Percentiles rank a stretch among this genome's conserved stretches.
These are phyloP conservation scores for Daldinia loculata DNA, from an alignment of 495 filamentous ascomycete genomes.

Conservation along the genomic window DNA sequence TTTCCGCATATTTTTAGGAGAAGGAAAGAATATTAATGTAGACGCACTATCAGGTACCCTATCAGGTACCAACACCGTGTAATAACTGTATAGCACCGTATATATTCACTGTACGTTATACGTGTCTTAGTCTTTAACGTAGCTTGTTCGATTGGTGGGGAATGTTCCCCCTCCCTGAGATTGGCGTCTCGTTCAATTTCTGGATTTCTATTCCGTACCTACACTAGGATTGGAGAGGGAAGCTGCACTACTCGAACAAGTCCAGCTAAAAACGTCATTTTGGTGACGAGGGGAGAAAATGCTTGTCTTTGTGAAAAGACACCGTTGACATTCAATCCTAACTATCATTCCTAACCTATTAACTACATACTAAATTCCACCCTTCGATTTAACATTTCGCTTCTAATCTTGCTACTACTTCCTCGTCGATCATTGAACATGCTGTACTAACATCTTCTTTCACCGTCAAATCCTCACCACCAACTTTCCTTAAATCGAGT, in stretches of 20 bases:
- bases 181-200: constrained; percentile 4
- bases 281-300: constrained; percentile 26
- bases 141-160: constrained; percentile 28
- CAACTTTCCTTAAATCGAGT: constrained; percentile 12
- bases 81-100: constrained; percentile 4
- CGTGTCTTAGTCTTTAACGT: constrained; percentile 26
- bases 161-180: background rate
- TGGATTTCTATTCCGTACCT: background rate
- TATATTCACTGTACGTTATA: constrained; percentile 3
- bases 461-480: constrained; percentile 5
- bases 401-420: background rate
- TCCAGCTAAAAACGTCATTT: constrained; percentile 38
- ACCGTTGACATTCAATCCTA: constrained; percentile 30
- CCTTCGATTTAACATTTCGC: background rate
- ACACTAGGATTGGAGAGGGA: constrained; percentile 11
- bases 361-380: background rate
- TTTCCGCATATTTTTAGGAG: background rate
- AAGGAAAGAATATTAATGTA: background rate
- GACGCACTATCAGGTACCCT: background rate
- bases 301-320: constrained; percentile 32
- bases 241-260: constrained; percentile 18
- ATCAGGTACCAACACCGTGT: background rate
- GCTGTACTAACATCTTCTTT: constrained; percentile 17
- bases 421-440: constrained; percentile 18
- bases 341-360: constrained; percentile 1